A percentile compares a stretch with the other conserved stretches of the same genome.
These are phyloP conservation scores for Amanita exitialis DNA, from an alignment of 768 basidiomycete species.

Conservation along the genomic window DNA sequence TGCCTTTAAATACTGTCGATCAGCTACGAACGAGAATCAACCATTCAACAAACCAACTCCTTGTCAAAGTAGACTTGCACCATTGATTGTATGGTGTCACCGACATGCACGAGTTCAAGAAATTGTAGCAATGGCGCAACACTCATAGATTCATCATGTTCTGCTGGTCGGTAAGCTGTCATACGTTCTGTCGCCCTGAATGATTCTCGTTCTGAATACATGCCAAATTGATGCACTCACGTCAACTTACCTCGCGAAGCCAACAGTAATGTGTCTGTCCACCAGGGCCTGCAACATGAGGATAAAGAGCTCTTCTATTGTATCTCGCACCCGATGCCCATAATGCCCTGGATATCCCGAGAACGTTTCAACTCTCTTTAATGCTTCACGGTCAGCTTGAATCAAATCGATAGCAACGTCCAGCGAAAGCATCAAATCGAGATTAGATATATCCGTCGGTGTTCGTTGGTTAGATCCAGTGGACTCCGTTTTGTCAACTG, in stretches of 20 bases:
- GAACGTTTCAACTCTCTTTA: constrained; percentile 92
- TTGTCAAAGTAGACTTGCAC: constrained; percentile 98
- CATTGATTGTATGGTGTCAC: constrained; percentile 96
- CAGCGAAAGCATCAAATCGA: constrained; percentile 87
- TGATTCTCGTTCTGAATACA: constrained; percentile 9
- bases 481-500: background rate
- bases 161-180: constrained; percentile 81
- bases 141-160: constrained; percentile 68
- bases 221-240: background rate
- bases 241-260: constrained; percentile 61
- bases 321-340: constrained; percentile 82
- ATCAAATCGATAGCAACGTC: constrained; percentile 89
- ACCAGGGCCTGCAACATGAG: constrained; percentile 70
- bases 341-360: constrained; percentile 78
- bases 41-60: constrained; percentile 49
- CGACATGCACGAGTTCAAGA: constrained; percentile 94
- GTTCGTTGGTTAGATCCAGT: background rate
- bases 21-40: background rate
- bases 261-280: constrained; percentile 69
- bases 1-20: constrained; percentile 32
- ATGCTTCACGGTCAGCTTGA: constrained; percentile 82
- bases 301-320: constrained; percentile 90
- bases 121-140: constrained; percentile 94
- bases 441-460: constrained; percentile 21
- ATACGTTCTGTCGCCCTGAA: constrained; percentile 82